Base-by-base conservation (phyloP, 208 protist species). In the Acanthamoeba divionensis region DNA sequence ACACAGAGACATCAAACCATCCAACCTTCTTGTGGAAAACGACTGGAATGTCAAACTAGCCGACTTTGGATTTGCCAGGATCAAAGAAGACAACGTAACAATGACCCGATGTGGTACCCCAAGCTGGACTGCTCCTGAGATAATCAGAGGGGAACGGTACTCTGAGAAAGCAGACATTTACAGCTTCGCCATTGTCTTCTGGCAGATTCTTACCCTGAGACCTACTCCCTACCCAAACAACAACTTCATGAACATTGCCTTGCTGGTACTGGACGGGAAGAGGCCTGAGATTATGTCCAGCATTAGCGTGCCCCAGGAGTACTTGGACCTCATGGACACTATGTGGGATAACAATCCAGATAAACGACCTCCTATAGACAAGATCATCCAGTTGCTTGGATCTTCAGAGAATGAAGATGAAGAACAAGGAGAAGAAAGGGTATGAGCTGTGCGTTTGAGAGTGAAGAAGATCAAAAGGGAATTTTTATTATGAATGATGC, bases 51-150 rank as follows among this genome's bases (percentile, higher is more conserved):
- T 75, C 65, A 75, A 75, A 33, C 3, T 75, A 3, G n/a, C 26
- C 57, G 65, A 75, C 65, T 75, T 75, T 75, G 65, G 65, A 57
- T 38, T 75, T 33, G 31, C 26, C 1, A n/a, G 31, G 3, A 75
- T 75, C 31, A 75, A 75, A 5, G 65, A 44, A 33, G 65, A 0
- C 31, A 38, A 75, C 21, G 5, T 6, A 26, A 75, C 65, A 5
- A 26, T 75, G 65, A 75, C 65, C 29, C 0, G 26, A 5, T 75
- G 65, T 5, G 65, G 65, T 3, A 75, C 65, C 2, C 65, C 65
- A 3, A 57, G 65, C 65, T 75, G 65, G 65, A 75, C 65, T 38
- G 65, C 24, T 75, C 65, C 65, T n/a, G 65, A 75, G 29, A 36
- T 75, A 5, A 44, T 75, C 26, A 26, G 65, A 4, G 31, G 31